Conservation (phyloP, 148 eudicot genomes). For the Rhododendron kiyosumense region DNA sequence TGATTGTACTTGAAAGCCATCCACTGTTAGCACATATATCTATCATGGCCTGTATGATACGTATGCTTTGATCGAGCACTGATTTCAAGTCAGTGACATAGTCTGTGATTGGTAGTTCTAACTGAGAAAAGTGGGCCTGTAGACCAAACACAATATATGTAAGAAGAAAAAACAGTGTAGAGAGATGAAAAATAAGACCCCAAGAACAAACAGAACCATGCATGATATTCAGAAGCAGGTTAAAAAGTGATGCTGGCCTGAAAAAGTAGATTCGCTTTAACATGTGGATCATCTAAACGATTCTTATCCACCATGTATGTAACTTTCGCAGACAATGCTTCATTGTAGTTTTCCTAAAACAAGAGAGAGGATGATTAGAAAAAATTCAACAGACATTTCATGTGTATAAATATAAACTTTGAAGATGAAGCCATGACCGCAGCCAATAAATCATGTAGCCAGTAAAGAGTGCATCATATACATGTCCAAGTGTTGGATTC, state of each 20-base stretch:
- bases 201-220: background rate
- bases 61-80: slow-evolving; percentile 96
- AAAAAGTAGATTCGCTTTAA: slow-evolving; percentile 86
- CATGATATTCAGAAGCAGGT: background rate
- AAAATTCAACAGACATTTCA: slow-evolving; percentile 1
- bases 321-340: slow-evolving; percentile 58
- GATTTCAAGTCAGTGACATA: slow-evolving; percentile 93
- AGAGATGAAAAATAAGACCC: background rate
- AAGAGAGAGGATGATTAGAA: slow-evolving; percentile 10
- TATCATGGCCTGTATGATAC: slow-evolving; percentile 99
- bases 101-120: slow-evolving; percentile 88
- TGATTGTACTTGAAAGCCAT: slow-evolving; percentile 89
- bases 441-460: background rate
- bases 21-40: slow-evolving; percentile 97
- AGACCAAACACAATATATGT: slow-evolving; percentile 11
- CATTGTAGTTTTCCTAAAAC: slow-evolving; percentile 79
- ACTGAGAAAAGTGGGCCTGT: slow-evolving; percentile 97
- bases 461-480: background rate
- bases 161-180: background rate
- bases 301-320: slow-evolving; percentile 67
- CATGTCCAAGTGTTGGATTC: background rate
- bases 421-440: background rate
- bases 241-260: slow-evolving; percentile 40
- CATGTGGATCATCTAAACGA: slow-evolving; percentile 95
- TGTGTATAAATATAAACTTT: background rate